Percentiles rank a stretch among this genome's conserved stretches.
Conservation (phyloP, 345 rosid genomes). For the Triadica sebifera region DNA sequence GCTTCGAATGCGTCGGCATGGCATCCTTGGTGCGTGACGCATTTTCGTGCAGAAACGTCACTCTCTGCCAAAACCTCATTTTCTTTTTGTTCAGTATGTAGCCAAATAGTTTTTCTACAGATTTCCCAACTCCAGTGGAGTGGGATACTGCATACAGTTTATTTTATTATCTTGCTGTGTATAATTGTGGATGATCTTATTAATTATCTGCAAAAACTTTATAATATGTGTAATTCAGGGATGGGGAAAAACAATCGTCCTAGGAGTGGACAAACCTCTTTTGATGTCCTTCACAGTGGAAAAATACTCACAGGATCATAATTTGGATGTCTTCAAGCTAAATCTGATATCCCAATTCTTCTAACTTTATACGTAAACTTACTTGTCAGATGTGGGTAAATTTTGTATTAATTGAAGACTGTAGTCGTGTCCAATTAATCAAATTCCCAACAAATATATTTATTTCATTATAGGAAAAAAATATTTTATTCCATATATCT, state of each 20-base stretch:
- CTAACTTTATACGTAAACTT: no score
- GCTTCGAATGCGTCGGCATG: constrained; percentile 75
- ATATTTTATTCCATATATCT: no score
- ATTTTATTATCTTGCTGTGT: not conserved
- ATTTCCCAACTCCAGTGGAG: no score
- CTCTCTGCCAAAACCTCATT: constrained; percentile 3
- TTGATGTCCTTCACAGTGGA: constrained; percentile 56
- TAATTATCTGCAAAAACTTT: not conserved
- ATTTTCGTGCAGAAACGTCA: constrained; percentile 64
- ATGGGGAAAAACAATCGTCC: constrained; percentile 80
- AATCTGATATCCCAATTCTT: constrained; percentile 76
- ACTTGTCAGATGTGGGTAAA: no score
- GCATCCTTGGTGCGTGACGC: constrained; percentile 62
- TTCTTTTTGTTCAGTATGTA: not conserved
- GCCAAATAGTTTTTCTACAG: not conserved
- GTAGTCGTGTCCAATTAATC: no score
- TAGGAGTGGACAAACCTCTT: constrained; percentile 80
- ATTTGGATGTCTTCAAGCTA: constrained; percentile 84
- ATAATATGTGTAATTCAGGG: constrained; percentile 48
- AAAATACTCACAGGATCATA: constrained; percentile 57
- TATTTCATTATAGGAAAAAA: no score
- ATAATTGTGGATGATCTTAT: not conserved
- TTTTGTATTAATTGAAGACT: no score
- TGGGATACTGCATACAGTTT: not conserved
- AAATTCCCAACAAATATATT: no score